Percentiles rank a stretch among this genome's conserved stretches.
Evolutionary conservation across 495 filamentous ascomycete species (phyloP).

Genomic region (Neurospora sp.): DNA sequence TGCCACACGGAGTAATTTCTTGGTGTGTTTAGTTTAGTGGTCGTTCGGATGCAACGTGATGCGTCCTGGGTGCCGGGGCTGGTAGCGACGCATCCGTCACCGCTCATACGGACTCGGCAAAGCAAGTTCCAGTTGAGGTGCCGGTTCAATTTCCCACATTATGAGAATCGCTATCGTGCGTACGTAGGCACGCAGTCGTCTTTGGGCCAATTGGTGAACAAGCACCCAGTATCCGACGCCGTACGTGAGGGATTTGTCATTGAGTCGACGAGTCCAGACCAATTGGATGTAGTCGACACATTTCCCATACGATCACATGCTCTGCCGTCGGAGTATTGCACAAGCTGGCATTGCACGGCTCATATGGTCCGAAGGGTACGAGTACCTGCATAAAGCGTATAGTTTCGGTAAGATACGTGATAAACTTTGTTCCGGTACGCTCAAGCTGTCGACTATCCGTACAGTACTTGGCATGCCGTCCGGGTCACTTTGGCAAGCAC

Average conservation of each 20-base stretch:
- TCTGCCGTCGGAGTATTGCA: not conserved
- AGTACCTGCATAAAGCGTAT: not conserved
- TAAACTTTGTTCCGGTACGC: not conserved
- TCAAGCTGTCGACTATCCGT: not conserved
- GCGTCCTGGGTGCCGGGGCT: conserved; percentile 6
- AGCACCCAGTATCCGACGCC: not conserved
- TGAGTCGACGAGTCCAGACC: not conserved
- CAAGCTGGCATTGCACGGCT: not conserved
- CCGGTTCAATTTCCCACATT: not conserved
- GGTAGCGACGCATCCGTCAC: conserved; percentile 13
- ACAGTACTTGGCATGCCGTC: not conserved
- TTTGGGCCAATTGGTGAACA: not conserved
- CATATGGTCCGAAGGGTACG: not conserved
- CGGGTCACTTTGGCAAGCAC: not conserved
- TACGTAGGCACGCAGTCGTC: not conserved
- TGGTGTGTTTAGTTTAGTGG: not conserved
- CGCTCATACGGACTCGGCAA: conserved; percentile 3
- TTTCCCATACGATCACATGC: not conserved
- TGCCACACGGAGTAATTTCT: conserved; percentile 1
- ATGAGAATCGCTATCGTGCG: not conserved
- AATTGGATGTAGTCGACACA: not conserved
- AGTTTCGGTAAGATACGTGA: not conserved
- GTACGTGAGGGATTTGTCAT: not conserved
- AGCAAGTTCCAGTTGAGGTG: conserved; percentile 5
- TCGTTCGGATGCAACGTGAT: conserved; percentile 16